Evolutionary conservation across 208 protist species (phyloP).

Genomic region (Leishmania lainsoni): DNA sequence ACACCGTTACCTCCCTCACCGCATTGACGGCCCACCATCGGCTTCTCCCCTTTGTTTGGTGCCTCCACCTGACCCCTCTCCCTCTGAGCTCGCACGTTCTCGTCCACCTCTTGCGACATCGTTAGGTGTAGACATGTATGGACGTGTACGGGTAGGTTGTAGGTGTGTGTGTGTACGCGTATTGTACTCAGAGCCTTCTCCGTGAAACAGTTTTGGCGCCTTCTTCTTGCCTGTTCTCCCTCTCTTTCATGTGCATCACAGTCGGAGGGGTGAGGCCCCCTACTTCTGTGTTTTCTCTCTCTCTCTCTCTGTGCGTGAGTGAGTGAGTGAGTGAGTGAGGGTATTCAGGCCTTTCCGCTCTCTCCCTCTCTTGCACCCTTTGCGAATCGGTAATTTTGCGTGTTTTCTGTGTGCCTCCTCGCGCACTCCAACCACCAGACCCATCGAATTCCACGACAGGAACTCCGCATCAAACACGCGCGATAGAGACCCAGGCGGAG

Average conservation of each 20-base stretch:
- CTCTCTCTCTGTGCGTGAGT: background rate
- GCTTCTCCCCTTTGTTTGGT: background rate
- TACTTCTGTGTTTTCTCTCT: background rate
- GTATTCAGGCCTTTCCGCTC: background rate
- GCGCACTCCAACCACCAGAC: background rate
- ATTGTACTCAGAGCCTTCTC: background rate
- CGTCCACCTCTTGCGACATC: background rate
- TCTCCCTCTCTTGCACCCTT: background rate
- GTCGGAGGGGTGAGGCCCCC: no score
- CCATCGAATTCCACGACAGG: background rate
- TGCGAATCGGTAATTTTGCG: background rate
- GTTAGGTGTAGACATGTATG: background rate
- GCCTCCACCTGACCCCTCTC: background rate
- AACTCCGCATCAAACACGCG: background rate
- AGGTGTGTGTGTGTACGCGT: background rate
- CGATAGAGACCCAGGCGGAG: background rate
- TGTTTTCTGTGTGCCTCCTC: constrained; percentile 1
- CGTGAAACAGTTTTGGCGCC: background rate
- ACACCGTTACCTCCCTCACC: background rate
- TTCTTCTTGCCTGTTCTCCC: background rate
- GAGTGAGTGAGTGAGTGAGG: background rate
- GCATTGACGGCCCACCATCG: background rate
- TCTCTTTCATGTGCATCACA: background rate
- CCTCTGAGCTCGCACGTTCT: background rate
- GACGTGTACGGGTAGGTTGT: background rate